Conservation (phyloP, 495 filamentous ascomycete species). For the Staphylotrichum longicolle region DNA sequence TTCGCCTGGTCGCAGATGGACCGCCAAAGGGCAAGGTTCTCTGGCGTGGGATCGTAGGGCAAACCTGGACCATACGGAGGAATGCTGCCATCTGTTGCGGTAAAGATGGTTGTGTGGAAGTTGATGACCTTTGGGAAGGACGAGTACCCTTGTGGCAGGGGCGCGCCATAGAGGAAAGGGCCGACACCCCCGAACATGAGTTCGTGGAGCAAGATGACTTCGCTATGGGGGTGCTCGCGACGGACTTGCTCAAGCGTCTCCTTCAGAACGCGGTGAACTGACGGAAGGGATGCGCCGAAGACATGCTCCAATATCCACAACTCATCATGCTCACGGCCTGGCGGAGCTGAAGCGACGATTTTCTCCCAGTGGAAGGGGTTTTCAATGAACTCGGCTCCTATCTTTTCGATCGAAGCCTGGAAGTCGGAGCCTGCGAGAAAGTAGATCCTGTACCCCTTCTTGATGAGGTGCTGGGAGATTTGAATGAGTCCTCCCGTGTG, state of each 20-base stretch:
- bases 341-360: background rate
- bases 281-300: conserved; percentile 23
- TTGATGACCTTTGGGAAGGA: conserved; percentile 22
- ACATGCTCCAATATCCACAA: conserved; percentile 14
- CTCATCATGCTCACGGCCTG: background rate
- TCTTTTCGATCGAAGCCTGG: conserved; percentile 21
- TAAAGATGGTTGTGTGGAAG: conserved; percentile 22
- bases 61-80: conserved; percentile 35
- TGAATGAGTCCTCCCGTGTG: conserved; percentile 17
- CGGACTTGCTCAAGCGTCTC: conserved; percentile 28
- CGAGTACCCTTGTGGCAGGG: conserved; percentile 21
- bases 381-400: conserved; percentile 20
- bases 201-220: conserved; percentile 36
- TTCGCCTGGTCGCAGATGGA: conserved; percentile 4
- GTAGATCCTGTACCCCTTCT: conserved; percentile 33
- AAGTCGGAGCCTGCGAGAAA: conserved; percentile 32
- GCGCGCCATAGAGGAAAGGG: conserved; percentile 30
- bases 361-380: conserved; percentile 8
- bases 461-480: conserved; percentile 30
- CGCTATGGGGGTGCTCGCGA: conserved; percentile 21
- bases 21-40: conserved; percentile 22
- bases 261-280: conserved; percentile 26
- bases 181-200: conserved; percentile 29
- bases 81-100: conserved; percentile 21
- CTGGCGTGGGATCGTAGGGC: conserved; percentile 19